These are phyloP conservation scores for Oxytropis ochrocephala DNA, from an alignment of 306 rosid genomes.

Conservation along the genomic window DNA sequence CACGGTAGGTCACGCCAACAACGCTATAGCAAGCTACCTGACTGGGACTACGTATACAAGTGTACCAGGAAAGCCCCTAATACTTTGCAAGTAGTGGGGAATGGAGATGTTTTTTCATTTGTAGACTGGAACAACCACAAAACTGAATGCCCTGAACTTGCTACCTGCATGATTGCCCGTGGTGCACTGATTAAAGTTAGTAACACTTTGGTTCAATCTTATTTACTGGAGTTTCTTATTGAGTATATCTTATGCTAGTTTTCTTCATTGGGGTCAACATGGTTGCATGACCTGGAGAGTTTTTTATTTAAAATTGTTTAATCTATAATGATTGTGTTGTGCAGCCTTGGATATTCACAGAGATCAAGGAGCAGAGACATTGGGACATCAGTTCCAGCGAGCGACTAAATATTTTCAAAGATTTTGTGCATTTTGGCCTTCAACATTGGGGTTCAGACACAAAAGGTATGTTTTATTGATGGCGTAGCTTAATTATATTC, in stretches of 20 bases:
- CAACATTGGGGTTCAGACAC: slow-evolving; percentile 95
- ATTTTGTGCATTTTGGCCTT: slow-evolving; percentile 79
- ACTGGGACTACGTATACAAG: slow-evolving; percentile 78
- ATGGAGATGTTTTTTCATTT: slow-evolving; percentile 81
- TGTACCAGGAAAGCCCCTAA: slow-evolving; percentile 64
- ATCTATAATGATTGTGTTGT: slow-evolving; percentile 20
- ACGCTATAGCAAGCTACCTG: slow-evolving; percentile 96
- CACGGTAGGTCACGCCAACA: slow-evolving; percentile 97
- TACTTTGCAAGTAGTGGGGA: slow-evolving; percentile 67
- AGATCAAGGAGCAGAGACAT: slow-evolving; percentile 91
- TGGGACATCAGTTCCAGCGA: slow-evolving; percentile 96
- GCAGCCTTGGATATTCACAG: slow-evolving; percentile 95
- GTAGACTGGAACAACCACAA: slow-evolving; percentile 71
- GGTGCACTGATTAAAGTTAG: slow-evolving; percentile 87
- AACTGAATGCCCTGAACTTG: slow-evolving; percentile 67
- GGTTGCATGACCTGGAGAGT: not conserved
- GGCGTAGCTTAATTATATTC: slow-evolving; percentile 2
- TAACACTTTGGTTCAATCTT: slow-evolving; percentile 17
- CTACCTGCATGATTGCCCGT: slow-evolving; percentile 83
- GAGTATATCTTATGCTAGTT: not conserved
- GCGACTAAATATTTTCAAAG: slow-evolving; percentile 66
- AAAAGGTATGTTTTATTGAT: slow-evolving; percentile 48
- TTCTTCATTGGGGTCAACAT: not conserved
- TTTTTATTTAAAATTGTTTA: not conserved
- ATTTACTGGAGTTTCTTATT: slow-evolving; percentile 2